A percentile compares a stretch with the other conserved stretches of the same genome.
These are phyloP conservation scores for Mangifera indica DNA, from an alignment of 345 rosid species.

Conservation along the genomic window DNA sequence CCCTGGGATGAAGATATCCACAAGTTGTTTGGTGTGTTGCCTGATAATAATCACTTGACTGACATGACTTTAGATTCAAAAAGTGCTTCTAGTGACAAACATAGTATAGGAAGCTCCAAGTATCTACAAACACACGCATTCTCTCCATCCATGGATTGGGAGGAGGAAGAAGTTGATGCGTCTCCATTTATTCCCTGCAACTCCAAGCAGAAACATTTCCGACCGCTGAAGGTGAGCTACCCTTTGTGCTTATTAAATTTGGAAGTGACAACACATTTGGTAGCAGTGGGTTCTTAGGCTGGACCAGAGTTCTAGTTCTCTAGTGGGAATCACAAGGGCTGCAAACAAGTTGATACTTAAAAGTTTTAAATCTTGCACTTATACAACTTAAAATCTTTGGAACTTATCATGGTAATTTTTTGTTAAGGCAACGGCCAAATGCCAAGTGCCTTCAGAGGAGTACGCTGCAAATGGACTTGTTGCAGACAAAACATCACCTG, in stretches of 20 bases:
- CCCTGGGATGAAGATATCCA: constrained; percentile 33
- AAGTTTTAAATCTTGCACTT: no score
- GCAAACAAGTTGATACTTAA: no score
- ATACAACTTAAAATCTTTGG: neutral
- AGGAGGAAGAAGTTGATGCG: constrained; percentile 18
- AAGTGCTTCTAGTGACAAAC: constrained; percentile 24
- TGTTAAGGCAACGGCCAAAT: constrained; percentile 29
- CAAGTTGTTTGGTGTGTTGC: constrained; percentile 20
- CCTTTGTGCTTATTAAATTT: constrained; percentile 2
- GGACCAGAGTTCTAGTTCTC: neutral
- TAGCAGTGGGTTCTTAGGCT: neutral
- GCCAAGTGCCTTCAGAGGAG: constrained; percentile 28
- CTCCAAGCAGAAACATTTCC: constrained; percentile 14
- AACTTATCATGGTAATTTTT: constrained; percentile 18
- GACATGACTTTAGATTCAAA: constrained; percentile 28
- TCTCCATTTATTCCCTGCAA: constrained; percentile 10
- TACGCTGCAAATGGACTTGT: constrained; percentile 26
- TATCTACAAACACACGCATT: constrained; percentile 31
- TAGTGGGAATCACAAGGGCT: neutral
- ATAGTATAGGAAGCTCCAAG: constrained; percentile 29
- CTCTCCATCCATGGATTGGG: constrained; percentile 31
- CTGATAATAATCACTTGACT: constrained; percentile 16
- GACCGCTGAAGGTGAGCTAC: constrained; percentile 28
- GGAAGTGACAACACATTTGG: neutral
- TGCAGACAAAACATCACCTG: constrained; percentile 41